Base-by-base conservation (phyloP, 768 basidiomycete species). In the Pseudohyphozyma bogoriensis region DNA sequence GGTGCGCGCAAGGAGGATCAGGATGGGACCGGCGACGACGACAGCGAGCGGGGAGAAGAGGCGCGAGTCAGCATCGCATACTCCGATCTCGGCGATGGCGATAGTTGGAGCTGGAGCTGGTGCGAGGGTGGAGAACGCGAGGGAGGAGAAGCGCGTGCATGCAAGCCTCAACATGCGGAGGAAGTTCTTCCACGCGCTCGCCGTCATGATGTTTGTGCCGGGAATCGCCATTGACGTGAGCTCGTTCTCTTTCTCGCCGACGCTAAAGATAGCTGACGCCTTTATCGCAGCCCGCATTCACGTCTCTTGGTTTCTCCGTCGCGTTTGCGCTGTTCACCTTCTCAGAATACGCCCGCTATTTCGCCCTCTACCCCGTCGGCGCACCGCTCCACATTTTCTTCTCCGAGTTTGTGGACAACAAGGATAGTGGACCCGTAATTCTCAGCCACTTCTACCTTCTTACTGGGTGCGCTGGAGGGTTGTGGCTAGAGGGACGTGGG, bases 321-420 rank as follows among this genome's bases (percentile, higher is more conserved):
- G 93, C 93, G 2, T 97, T 99, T 74, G 85, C 95, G 12, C 74
- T 89, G 65, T 97, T 99, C 77, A 88, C 84, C 28, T 96, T 99
- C 73, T 84, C 88, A 59, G 95, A 99, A 76, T 97, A 96, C 77
- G 82, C 96, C 65, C 88, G 95, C 60, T 99, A 96, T 75, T 99
- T 97, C 74, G 95, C 95, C 39, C 81, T 99, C 51, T 96, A 95
- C 76, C 95, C 95, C 4, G 87, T 96, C 68, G 90, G 91, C 18
- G 92, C 87, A 13, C 78, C 83, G 15, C 83, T 99, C 24, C 95
- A 99, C 75, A 76, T 96, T 57, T 99, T 99, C 74, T 84, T 99
- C 83, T 87, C 86, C 76, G 95, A 99, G 73, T 99, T 99, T 71
- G 77, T 97, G 72, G 95, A 99, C 75, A 80, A 85, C 68, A 88